Evolutionary conservation across 2,329 filamentous ascomycete genomes (phyloP).

Genomic region (Colletotrichum musicola): DNA sequence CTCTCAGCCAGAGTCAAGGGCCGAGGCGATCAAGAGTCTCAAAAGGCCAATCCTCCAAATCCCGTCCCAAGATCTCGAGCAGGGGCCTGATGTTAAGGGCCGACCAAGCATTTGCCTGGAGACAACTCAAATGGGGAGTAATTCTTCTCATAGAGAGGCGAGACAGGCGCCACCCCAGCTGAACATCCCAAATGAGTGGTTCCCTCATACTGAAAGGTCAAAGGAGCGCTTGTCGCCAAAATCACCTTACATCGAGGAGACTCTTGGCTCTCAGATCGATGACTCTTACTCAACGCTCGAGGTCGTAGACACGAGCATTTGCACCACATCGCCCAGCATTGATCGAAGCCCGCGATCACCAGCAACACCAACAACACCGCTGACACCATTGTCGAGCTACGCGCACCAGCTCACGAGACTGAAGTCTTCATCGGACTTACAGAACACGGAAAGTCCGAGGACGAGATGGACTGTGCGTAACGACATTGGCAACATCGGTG

Average conservation of each 20-base stretch:
- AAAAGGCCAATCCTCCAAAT: background rate
- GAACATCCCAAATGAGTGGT: too few relatives aligned
- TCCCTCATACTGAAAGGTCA: too few relatives aligned
- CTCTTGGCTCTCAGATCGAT: background rate
- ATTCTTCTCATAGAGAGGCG: too few relatives aligned
- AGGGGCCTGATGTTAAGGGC: too few relatives aligned
- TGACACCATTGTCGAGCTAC: background rate
- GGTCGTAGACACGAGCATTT: background rate
- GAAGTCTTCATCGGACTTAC: background rate
- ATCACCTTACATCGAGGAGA: background rate
- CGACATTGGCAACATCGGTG: conserved; percentile 16
- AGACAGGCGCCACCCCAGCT: too few relatives aligned
- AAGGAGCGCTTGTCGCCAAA: background rate
- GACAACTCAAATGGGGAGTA: too few relatives aligned
- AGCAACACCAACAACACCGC: background rate
- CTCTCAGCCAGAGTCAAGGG: background rate
- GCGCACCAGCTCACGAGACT: background rate
- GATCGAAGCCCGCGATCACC: background rate
- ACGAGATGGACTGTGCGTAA: conserved; percentile 2
- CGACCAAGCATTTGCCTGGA: too few relatives aligned
- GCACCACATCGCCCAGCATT: too few relatives aligned
- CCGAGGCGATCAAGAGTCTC: background rate
- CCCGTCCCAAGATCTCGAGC: too few relatives aligned
- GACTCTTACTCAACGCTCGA: conserved; percentile 2
- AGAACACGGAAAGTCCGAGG: background rate